Conservation (phyloP, 2,329 filamentous ascomycete genomes). For the Trichoderma cornu-damae region DNA sequence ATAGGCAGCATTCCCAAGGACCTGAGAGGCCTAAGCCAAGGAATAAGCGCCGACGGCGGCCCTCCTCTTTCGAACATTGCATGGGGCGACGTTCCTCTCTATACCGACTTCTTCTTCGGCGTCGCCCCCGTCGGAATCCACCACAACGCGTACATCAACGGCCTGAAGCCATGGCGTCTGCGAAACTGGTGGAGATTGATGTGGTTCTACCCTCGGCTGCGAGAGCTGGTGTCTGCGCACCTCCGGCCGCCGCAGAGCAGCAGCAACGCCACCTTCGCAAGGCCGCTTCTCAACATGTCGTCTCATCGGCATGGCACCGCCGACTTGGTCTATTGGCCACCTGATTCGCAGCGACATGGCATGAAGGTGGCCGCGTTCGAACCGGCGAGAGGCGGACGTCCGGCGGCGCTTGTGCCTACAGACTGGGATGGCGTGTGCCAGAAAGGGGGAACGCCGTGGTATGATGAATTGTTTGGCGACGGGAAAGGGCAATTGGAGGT, state of each 20-base stretch:
- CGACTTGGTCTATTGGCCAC: background rate
- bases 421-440: slow-evolving; percentile 3
- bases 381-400: background rate
- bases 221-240: background rate
- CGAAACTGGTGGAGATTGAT: background rate
- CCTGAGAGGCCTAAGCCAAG: background rate
- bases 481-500: background rate
- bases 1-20: background rate
- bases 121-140: slow-evolving; percentile 6
- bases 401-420: background rate
- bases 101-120: background rate
- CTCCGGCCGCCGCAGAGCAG: background rate
- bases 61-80: background rate
- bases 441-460: background rate
- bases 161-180: background rate
- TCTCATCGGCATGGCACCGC: background rate
- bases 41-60: background rate
- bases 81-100: slow-evolving; percentile 2
- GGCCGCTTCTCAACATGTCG: background rate
- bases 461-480: slow-evolving; percentile 1
- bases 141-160: slow-evolving; percentile 11
- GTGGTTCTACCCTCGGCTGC: slow-evolving; percentile 3
- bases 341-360: background rate
- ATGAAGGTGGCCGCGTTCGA: slow-evolving; percentile 2
- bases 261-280: no score